Evolutionary conservation across 2,329 filamentous ascomycete genomes (phyloP).

Genomic region (Hymenoscyphus infarciens): DNA sequence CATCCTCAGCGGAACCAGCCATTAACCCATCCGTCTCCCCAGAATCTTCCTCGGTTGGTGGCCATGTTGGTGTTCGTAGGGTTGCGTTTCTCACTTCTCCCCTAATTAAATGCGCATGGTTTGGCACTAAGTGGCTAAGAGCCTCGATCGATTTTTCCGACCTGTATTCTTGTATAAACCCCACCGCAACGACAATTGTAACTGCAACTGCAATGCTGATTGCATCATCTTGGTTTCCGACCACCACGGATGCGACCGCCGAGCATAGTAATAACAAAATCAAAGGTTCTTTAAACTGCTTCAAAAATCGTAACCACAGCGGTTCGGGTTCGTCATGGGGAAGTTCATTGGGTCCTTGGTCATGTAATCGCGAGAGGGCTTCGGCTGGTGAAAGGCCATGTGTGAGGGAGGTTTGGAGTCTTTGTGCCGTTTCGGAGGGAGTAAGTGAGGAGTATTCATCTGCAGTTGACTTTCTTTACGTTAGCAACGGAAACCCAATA

Average conservation of each 20-base stretch:
- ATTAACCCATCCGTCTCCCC: slow-evolving; percentile 28
- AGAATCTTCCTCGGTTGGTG: slow-evolving; percentile 36
- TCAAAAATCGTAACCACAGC: slow-evolving; percentile 89
- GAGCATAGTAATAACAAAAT: slow-evolving; percentile 90
- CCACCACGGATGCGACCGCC: slow-evolving; percentile 79
- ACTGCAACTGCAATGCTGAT: slow-evolving; percentile 94
- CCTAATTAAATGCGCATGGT: slow-evolving; percentile 92
- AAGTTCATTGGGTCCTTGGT: slow-evolving; percentile 89
- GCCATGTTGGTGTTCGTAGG: slow-evolving; percentile 43
- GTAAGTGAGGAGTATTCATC: slow-evolving; percentile 65
- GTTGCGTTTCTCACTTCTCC: slow-evolving; percentile 27
- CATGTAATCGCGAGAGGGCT: slow-evolving; percentile 72
- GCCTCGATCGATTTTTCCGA: slow-evolving; percentile 98
- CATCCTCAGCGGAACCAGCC: slow-evolving; percentile 41
- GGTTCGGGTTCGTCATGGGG: slow-evolving; percentile 92
- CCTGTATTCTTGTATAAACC: slow-evolving; percentile 95
- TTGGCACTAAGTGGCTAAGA: slow-evolving; percentile 87
- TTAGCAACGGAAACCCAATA: not conserved
- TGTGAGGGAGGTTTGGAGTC: slow-evolving; percentile 76
- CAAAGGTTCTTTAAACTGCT: slow-evolving; percentile 94
- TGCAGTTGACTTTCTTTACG: slow-evolving; percentile 39
- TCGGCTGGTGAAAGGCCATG: slow-evolving; percentile 78
- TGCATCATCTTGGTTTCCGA: slow-evolving; percentile 93
- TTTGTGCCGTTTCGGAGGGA: slow-evolving; percentile 72
- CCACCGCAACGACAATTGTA: slow-evolving; percentile 93